These are phyloP conservation scores for Podila verticillata DNA, from an alignment of 192 early-diverging fungal genomes.

Conservation along the genomic window DNA sequence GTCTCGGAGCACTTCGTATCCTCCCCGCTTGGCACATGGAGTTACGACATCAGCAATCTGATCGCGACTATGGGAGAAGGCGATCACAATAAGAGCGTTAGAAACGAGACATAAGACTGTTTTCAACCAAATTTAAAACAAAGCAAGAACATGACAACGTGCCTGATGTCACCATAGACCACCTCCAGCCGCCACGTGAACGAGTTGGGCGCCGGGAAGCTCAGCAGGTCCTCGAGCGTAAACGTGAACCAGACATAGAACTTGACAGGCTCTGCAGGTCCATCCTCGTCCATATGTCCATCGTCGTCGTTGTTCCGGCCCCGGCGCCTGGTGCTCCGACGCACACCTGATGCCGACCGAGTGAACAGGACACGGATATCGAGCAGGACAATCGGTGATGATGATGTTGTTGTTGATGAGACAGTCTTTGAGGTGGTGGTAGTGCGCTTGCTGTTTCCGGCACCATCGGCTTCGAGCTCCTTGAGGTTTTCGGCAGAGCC, in stretches of 20 bases:
- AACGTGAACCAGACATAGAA: constrained; percentile 52
- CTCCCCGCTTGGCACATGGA: constrained; percentile 32
- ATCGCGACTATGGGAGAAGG: constrained; percentile 11
- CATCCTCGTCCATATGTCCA: background rate
- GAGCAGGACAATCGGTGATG: constrained; percentile 27
- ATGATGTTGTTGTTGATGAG: constrained; percentile 14
- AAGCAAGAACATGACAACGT: background rate
- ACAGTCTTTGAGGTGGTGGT: constrained; percentile 12
- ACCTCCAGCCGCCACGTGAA: constrained; percentile 46
- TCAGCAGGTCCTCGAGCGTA: constrained; percentile 35
- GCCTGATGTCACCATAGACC: constrained; percentile 43
- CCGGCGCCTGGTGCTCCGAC: constrained; percentile 3
- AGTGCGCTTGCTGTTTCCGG: background rate
- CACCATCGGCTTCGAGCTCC: constrained; percentile 23
- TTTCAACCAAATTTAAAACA: background rate
- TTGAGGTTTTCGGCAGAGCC: constrained; percentile 45
- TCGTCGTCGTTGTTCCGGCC: background rate
- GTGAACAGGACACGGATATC: constrained; percentile 50
- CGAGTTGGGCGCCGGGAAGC: constrained; percentile 29
- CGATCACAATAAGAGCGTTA: background rate
- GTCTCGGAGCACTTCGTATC: constrained; percentile 32
- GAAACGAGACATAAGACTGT: background rate
- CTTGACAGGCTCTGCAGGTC: constrained; percentile 33
- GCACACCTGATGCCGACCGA: constrained; percentile 8
- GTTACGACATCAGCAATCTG: constrained; percentile 20